Base-by-base conservation (phyloP, 495 filamentous ascomycete genomes). In the Entonaema liquescens region DNA sequence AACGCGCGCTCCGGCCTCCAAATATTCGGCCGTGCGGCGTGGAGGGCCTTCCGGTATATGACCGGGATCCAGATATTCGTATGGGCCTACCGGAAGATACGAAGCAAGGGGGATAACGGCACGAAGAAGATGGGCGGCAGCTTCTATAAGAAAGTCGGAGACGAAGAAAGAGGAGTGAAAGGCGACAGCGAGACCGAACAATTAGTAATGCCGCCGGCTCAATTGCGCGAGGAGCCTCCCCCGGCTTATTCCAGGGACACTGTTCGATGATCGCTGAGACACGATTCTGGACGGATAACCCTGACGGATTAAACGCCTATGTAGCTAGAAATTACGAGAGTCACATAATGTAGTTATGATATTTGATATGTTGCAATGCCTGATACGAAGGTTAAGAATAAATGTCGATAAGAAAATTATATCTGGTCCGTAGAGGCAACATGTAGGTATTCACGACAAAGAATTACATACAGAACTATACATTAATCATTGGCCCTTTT, bases 381-480 rank as follows among this genome's bases (percentile, higher is more conserved):
- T 23, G 12, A 47, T 47, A 23, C 4, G 36, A 23, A 9, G 12
- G 12, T 49, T 57, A 26, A 49, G 38, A 56, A 29, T 31, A 56
- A 25, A 28, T 47, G 31, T 47, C 50, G 17, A 55, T 44, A 49
- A 61, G 44, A 67, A 67, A 58, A 53, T 26, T 29, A 5, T 29
- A 69, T 47, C 54, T 29, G 38, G 21, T 58, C 55, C 7, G 38
- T 44, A 21, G 13, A 61, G 50, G 38, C 23, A 70, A 47, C 61
- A 23, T 21, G 28, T 67, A 65, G 70, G 60, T 73, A 77, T 77
- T 77, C 59, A 65, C 66, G 60, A 73, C 67, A 74, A 47, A 57
- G 49, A 71, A 67, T 67, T 74, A 77, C 52, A 73, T 75, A 73
- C 68, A 76, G 69, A 73, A 77, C 64, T 76, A 77, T 76, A 77